Base-by-base conservation (phyloP, 176 grass and related monocot genomes). In the Luzula sylvatica region DNA sequence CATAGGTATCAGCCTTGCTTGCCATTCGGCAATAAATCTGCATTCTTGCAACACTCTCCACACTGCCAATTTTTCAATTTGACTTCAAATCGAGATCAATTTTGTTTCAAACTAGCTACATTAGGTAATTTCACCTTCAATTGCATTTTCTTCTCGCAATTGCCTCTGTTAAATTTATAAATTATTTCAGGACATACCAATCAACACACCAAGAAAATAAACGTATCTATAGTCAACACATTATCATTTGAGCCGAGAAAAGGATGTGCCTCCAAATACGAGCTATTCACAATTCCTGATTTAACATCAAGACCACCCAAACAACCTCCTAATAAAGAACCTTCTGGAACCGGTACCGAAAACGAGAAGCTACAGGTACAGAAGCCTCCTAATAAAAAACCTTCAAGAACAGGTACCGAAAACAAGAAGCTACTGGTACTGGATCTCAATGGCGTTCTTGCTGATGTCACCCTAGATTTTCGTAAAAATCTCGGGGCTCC, bases 241-340 rank as follows among this genome's bases (percentile, higher is more conserved):
- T 64, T 64, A 64, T 64, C 59, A 49, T 46, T 64, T 42, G 59
- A 64, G 25, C 59, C 59, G 3, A 48, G 42, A 64, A 48, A 44
- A 64, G 59, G 47, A 19, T 27, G 4, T 19, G 16, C 29, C 25
- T 64, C 23, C 15, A 35, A 35, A 35, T 49, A 64, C 13, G 42
- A 64, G 20, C 5, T 64, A 41, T 32, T 46, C 46, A 32, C 15
- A n/a, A 27, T 64, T 32, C 43, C 16, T 46, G 14, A 30, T 64
- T 29, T 8, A 64, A 64, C 26, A 25, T 17, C 15, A 48, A 48
- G 12, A 17, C 25, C 24, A 41, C 24, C 23, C 47, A 25, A 48
- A 5, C 29, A 27, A 24, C 59, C 59, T 20, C 24, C 42, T 26
- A 9, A 35, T n/a, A 35, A 9, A 9, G 30, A 35, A 35, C 9